Conservation (phyloP, 108 stramenopile genomes). For the Chaetoceros muelleri region DNA sequence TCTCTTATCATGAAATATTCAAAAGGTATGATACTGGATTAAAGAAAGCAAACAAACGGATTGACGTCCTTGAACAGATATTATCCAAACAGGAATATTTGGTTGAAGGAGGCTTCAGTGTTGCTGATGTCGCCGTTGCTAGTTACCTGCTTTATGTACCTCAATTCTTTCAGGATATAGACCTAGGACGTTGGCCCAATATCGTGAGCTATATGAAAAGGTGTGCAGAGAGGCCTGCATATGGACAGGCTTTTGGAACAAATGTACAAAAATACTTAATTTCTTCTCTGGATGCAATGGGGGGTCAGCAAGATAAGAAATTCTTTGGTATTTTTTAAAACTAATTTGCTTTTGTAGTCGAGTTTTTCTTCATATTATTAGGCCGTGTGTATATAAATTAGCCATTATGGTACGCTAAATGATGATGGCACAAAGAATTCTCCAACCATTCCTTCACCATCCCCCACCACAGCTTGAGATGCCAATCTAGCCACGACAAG, state of each 20-base stretch:
- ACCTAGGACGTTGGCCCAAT: slow-evolving; percentile 57
- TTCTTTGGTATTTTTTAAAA: slow-evolving; percentile 68
- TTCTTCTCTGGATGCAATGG: slow-evolving; percentile 33
- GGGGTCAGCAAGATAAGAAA: slow-evolving; percentile 30
- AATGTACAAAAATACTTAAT: slow-evolving; percentile 41
- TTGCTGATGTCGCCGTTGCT: slow-evolving; percentile 80
- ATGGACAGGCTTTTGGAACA: slow-evolving; percentile 68
- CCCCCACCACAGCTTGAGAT: slow-evolving; percentile 27
- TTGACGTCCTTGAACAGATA: slow-evolving; percentile 53
- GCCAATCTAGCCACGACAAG: slow-evolving; percentile 29
- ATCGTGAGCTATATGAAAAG: slow-evolving; percentile 68
- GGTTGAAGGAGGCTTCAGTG: slow-evolving; percentile 44
- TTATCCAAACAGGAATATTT: slow-evolving; percentile 36
- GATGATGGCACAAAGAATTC: slow-evolving; percentile 31
- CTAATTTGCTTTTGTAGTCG: background rate
- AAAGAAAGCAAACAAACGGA: slow-evolving; percentile 47
- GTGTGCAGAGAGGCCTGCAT: slow-evolving; percentile 51
- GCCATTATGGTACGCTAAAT: background rate
- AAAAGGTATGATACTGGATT: slow-evolving; percentile 60
- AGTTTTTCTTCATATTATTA: background rate
- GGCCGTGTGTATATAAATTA: too few relatives aligned
- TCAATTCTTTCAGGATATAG: slow-evolving; percentile 71
- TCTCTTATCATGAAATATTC: background rate
- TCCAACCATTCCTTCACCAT: slow-evolving; percentile 23
- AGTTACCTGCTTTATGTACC: slow-evolving; percentile 78